Evolutionary conservation across 2,329 filamentous ascomycete genomes (phyloP).

Genomic region (Claviceps africana): DNA sequence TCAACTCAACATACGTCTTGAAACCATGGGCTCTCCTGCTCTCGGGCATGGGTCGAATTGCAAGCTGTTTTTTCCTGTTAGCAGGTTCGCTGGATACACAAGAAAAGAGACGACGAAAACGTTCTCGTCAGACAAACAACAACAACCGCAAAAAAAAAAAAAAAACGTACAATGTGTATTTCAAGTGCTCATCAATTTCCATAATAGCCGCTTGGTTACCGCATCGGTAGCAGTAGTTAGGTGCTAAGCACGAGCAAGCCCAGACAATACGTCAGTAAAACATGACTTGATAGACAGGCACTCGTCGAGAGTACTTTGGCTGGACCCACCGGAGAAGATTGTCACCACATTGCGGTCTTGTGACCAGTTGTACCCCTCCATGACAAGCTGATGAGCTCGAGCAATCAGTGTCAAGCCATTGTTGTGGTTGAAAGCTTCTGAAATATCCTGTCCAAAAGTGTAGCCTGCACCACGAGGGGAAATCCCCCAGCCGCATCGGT

Average conservation of each 20-base stretch:
- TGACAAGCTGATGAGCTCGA: conserved; percentile 92
- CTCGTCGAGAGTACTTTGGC: conserved; percentile 10
- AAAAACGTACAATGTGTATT: conserved; percentile 88
- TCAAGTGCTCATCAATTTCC: conserved; percentile 98
- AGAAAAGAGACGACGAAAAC: too few relatives aligned
- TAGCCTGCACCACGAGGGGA: conserved; percentile 89
- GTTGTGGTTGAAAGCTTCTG: conserved; percentile 98
- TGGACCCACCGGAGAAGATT: conserved; percentile 72
- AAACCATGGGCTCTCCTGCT: conserved; percentile 97
- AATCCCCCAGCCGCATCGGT: conserved; percentile 91
- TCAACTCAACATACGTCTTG: conserved; percentile 50
- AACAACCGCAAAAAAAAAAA: not conserved
- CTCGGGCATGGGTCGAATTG: conserved; percentile 98
- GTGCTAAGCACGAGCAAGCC: conserved; percentile 33
- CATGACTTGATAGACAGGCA: not conserved
- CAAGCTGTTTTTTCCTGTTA: conserved; percentile 46
- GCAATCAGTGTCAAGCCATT: conserved; percentile 93
- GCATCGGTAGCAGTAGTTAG: conserved; percentile 96
- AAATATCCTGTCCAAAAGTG: conserved; percentile 94
- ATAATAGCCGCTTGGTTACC: conserved; percentile 99
- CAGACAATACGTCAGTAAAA: not conserved
- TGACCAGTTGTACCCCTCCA: conserved; percentile 99
- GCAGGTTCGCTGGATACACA: too few relatives aligned
- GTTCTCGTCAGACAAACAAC: too few relatives aligned
- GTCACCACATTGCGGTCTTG: conserved; percentile 97